Conservation (phyloP, 2,329 filamentous ascomycete species). For the Ceratocystis albifundus region DNA sequence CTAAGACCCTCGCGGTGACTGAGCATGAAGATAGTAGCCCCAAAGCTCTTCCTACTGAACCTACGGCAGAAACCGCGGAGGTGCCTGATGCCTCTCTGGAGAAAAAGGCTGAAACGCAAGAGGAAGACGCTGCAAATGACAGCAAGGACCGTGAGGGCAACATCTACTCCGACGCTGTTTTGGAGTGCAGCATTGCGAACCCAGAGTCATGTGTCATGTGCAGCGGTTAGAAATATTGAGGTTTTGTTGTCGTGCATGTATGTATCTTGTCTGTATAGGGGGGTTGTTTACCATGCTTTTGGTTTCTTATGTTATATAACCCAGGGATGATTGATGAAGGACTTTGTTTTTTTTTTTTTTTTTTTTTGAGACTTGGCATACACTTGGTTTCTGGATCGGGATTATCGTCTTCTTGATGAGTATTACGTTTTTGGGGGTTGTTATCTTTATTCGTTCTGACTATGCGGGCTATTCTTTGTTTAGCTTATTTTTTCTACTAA, state of each 20-base stretch:
- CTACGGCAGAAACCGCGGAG: constrained; percentile 52
- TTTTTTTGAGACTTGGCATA: not conserved
- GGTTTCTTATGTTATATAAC: not conserved
- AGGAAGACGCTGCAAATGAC: constrained; percentile 61
- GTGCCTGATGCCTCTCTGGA: constrained; percentile 46
- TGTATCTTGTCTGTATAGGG: not conserved
- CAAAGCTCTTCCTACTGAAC: constrained; percentile 63
- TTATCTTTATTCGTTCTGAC: not conserved
- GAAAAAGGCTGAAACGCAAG: constrained; percentile 45
- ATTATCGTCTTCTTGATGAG: not conserved
- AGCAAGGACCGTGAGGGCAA: constrained; percentile 71
- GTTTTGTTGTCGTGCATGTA: not conserved
- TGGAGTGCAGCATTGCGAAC: constrained; percentile 96
- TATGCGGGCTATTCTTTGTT: not conserved
- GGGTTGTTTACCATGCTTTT: not conserved
- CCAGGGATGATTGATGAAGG: too few species aligned
- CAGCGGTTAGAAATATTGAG: constrained; percentile 56
- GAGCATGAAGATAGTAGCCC: constrained; percentile 59
- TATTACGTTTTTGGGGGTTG: not conserved
- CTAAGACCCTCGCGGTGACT: constrained; percentile 53
- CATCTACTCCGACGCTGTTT: constrained; percentile 86
- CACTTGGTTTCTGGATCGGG: not conserved
- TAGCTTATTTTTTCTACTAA: too few species aligned
- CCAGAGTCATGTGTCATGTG: constrained; percentile 94
- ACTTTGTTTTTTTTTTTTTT: too few species aligned